These are phyloP conservation scores for Leucosporidium yakuticum DNA, from an alignment of 768 basidiomycete species.

Conservation along the genomic window DNA sequence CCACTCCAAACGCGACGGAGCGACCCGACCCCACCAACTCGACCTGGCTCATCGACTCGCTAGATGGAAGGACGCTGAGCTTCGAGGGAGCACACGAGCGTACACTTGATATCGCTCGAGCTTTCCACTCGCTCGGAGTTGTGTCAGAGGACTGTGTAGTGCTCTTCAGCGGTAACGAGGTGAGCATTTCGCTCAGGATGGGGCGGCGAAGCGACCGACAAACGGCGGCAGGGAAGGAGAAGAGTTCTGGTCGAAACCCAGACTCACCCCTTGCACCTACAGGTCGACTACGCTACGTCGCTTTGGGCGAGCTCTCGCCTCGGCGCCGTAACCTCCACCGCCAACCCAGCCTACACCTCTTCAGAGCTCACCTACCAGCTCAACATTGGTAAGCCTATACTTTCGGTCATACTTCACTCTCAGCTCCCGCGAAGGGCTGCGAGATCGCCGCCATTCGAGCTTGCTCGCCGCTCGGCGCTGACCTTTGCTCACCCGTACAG, in stretches of 20 bases:
- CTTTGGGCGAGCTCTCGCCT: conserved; percentile 12
- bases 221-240: no score
- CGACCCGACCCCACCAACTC: background rate
- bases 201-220: background rate
- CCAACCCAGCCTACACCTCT: conserved; percentile 24
- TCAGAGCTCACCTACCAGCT: conserved; percentile 25
- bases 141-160: background rate
- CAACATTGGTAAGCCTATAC: conserved; percentile 14
- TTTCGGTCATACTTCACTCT: no score
- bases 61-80: background rate
- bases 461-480: no score
- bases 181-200: background rate
- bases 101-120: conserved; percentile 14
- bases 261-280: no score
- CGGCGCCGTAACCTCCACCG: conserved; percentile 15
- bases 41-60: conserved; percentile 18
- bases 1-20: background rate
- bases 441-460: no score
- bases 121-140: conserved; percentile 8
- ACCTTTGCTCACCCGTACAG: background rate
- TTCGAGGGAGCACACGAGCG: conserved; percentile 11
- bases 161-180: conserved; percentile 21
- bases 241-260: no score
- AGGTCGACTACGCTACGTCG: conserved; percentile 17
- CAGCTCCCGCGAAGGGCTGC: no score